phyloP scores from a whole-genome alignment of 176 grass and related monocot genomes.

The Triticum timopheevii region DNA sequence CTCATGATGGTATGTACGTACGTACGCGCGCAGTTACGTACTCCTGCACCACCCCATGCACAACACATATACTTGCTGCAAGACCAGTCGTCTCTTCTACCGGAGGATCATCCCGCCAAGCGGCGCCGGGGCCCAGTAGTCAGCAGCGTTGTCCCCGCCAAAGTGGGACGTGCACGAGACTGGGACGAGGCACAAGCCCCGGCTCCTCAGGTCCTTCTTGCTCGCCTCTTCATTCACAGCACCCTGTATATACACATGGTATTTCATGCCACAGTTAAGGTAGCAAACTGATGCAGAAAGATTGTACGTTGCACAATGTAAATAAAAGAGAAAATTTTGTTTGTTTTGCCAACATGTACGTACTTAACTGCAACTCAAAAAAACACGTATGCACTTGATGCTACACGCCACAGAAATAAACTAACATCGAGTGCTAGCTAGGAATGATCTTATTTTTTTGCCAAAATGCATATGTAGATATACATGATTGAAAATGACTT shows the following conservation, averaged over 20 bases:
- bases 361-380: too few relatives aligned
- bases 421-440: neutral
- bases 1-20: constrained; percentile 95
- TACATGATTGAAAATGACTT: constrained; percentile 42
- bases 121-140: constrained; percentile 66
- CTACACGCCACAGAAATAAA: neutral
- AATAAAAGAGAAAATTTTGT: neutral
- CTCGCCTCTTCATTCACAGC: constrained; percentile 34
- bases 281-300: neutral
- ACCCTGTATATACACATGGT: constrained; percentile 20
- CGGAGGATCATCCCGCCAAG: constrained; percentile 51
- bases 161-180: constrained; percentile 86
- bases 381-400: neutral
- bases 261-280: neutral
- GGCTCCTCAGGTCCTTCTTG: constrained; percentile 77
- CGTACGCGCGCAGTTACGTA: neutral
- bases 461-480: neutral
- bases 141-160: constrained; percentile 62
- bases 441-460: neutral
- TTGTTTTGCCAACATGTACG: neutral
- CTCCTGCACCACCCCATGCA: constrained; percentile 22
- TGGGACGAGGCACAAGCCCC: constrained; percentile 89
- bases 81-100: constrained; percentile 8
- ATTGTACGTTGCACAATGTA: neutral
- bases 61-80: constrained; percentile 20